phyloP scores from a whole-genome alignment of 768 basidiomycete genomes.

The Phaeotremella skinneri region DNA sequence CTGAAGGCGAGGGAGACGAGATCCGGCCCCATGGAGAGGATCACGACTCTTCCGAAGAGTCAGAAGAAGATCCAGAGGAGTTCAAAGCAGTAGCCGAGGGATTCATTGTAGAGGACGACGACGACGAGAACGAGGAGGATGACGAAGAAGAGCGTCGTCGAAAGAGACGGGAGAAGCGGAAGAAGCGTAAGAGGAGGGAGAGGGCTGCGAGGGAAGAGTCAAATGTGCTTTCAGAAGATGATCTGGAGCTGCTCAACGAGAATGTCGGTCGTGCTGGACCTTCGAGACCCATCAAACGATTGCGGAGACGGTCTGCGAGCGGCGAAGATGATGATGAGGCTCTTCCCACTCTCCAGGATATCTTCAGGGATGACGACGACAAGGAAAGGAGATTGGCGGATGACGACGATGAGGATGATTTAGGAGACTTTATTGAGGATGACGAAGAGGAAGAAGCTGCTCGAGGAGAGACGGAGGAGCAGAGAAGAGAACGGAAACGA shows the following conservation, averaged over 20 bases:
- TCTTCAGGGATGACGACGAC: conserved; percentile 78
- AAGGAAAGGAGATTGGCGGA: conserved; percentile 57
- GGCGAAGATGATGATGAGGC: conserved; percentile 60
- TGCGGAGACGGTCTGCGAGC: conserved; percentile 71
- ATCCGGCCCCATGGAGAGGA: conserved; percentile 49
- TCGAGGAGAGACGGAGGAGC: conserved; percentile 71
- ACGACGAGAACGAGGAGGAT: conserved; percentile 53
- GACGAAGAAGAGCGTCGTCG: conserved; percentile 57
- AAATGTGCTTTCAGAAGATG: conserved; percentile 69
- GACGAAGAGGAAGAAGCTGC: conserved; percentile 63
- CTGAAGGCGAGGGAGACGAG: conserved; percentile 48
- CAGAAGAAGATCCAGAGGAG: conserved; percentile 88
- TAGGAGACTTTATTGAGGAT: conserved; percentile 69
- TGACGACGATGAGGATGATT: conserved; percentile 62
- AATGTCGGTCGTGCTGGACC: conserved; percentile 77
- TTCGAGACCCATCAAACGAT: conserved; percentile 65
- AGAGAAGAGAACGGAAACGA: conserved; percentile 65
- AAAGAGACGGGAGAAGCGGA: conserved; percentile 54
- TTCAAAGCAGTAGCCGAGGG: conserved; percentile 74
- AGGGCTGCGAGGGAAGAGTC: conserved; percentile 47
- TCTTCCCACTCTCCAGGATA: conserved; percentile 58
- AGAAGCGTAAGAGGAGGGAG: conserved; percentile 63
- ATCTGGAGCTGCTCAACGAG: conserved; percentile 77
- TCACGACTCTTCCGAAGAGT: conserved; percentile 53
- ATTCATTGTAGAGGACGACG: conserved; percentile 89